Base-by-base conservation (phyloP, 2,329 filamentous ascomycete species). In the Diaporthe humulicola region DNA sequence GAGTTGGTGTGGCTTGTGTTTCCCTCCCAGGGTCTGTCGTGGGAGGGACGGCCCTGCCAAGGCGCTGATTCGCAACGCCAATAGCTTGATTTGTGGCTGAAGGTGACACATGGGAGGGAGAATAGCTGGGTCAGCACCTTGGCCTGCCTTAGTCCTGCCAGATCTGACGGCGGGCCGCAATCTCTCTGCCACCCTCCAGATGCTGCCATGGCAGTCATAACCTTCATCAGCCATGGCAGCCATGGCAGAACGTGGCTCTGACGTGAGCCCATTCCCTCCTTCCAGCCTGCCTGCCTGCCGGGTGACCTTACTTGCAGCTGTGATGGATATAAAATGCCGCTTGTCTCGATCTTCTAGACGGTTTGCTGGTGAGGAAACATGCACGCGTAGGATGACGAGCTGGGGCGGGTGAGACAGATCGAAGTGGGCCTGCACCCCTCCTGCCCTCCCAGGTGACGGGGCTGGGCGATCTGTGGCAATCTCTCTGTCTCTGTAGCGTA, bases 81-180 rank as follows among this genome's bases (percentile, higher is more conserved):
- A 30, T 69, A 54, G 64, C 64, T 69, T 69, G 64, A 67, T 52
- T 52, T 67, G 64, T 52, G 64, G 64, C 45, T 67, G 64, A 69
- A 12, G 64, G 48, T 40, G 10, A 69, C 33, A 52, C 45, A 50
- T 19, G 25, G 58, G 25, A 28, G 58, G n/a, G 25, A 12, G 30
- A 6, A 22, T 19, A 25, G 56, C 30, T 14, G 61, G 42, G 60
- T 28, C 40, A 28, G 60, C 38, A 57, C 3, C 64, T 54, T 69
- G 64, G 64, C 64, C 64, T 54, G 64, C 64, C 33, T 54, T 52
- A 54, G 64, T 36, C 3, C 64, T 40, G 64, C 64, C 64, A 69
- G 64, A 69, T 69, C 64, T 54, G 33, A 69, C n/a, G 64, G 38
- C 48, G 64, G 64, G 64, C 64, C 64, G 64, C 48, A 12, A 36